These are phyloP conservation scores for Hibiscus mutabilis DNA, from an alignment of 345 rosid species.

Conservation along the genomic window DNA sequence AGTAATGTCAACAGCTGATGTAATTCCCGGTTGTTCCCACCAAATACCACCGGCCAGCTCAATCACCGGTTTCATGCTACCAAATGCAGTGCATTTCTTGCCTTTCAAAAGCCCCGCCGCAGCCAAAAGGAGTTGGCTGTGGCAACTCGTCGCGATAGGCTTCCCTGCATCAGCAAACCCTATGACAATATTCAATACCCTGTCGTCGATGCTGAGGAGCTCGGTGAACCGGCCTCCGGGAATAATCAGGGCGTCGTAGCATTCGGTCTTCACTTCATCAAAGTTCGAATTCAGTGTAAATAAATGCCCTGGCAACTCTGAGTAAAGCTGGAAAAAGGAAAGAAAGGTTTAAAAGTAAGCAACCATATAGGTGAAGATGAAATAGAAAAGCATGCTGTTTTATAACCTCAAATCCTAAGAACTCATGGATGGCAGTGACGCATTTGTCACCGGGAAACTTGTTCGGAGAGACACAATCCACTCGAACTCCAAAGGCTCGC, in stretches of 20 bases:
- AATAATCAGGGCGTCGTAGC: conserved; percentile 36
- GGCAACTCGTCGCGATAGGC: conserved; percentile 42
- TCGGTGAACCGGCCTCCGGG: conserved; percentile 49
- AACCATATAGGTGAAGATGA: background rate
- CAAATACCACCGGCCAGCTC: conserved; percentile 41
- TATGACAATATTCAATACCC: conserved; percentile 25
- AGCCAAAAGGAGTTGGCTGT: conserved; percentile 38
- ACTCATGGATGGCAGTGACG: conserved; percentile 39
- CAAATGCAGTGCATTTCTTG: conserved; percentile 41
- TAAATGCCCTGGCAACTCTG: conserved; percentile 38
- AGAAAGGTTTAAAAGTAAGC: background rate
- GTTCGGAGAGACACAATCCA: conserved; percentile 40
- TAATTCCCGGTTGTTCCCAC: conserved; percentile 42
- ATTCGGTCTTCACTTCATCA: conserved; percentile 23
- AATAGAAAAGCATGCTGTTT: background rate
- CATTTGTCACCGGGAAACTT: conserved; percentile 35
- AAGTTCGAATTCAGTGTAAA: conserved; percentile 36
- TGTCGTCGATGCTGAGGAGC: conserved; percentile 34
- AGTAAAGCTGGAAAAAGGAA: conserved; percentile 26
- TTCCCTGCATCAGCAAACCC: conserved; percentile 31
- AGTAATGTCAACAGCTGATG: conserved; percentile 34
- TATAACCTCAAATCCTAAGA: conserved; percentile 39
- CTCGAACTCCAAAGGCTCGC: conserved; percentile 40
- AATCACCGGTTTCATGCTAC: conserved; percentile 39
- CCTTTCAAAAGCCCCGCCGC: conserved; percentile 40